These are phyloP conservation scores for Eruca vesicaria DNA, from an alignment of 441 rosid genomes.

Conservation along the genomic window DNA sequence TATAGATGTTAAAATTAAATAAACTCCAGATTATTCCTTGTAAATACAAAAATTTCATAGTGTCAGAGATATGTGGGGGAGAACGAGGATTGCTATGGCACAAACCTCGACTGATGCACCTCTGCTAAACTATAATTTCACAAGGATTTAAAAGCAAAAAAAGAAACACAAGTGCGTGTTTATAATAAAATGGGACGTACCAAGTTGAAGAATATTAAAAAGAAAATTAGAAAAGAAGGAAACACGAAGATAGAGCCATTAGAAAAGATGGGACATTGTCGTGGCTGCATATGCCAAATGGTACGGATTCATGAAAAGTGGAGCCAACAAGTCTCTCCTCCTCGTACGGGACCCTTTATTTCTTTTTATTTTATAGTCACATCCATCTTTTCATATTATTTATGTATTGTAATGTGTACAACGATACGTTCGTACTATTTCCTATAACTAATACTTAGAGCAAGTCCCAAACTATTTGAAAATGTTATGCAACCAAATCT, in stretches of 20 bases:
- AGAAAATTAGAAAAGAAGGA: background rate
- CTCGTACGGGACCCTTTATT: slow-evolving; percentile 32
- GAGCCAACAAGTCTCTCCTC: slow-evolving; percentile 33
- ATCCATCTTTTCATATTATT: slow-evolving; percentile 29
- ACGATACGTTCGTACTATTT: background rate
- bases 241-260: slow-evolving; percentile 20
- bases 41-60: background rate
- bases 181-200: slow-evolving; percentile 18
- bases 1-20: background rate
- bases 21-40: slow-evolving; percentile 4
- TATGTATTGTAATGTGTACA: background rate
- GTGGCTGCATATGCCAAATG: slow-evolving; percentile 28
- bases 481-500: background rate
- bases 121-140: background rate
- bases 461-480: background rate
- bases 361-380: slow-evolving; percentile 24
- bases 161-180: slow-evolving; percentile 12
- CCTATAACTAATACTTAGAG: background rate
- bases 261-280: slow-evolving; percentile 34
- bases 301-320: slow-evolving; percentile 33
- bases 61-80: slow-evolving; percentile 2
- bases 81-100: slow-evolving; percentile 24
- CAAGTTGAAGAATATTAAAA: background rate
- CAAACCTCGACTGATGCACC: slow-evolving; percentile 25
- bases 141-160: background rate